These are phyloP conservation scores for Colletotrichum sp. DNA, from an alignment of 2,329 filamentous ascomycete species.

Conservation along the genomic window DNA sequence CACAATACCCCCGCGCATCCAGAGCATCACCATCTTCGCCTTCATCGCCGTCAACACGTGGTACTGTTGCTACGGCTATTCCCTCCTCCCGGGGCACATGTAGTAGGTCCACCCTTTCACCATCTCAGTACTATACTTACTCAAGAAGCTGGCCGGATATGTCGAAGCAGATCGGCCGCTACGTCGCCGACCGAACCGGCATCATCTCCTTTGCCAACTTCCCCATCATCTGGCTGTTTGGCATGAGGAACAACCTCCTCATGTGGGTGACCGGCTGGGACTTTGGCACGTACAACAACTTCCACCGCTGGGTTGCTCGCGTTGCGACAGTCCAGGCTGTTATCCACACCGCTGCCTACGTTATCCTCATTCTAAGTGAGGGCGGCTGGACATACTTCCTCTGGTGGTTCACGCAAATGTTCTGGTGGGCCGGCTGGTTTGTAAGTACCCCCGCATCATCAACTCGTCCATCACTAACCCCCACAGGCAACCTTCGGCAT, in stretches of 20 bases:
- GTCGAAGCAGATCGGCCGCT: constrained; percentile 50
- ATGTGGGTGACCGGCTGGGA: constrained; percentile 74
- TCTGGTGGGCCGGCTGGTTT: constrained; percentile 56
- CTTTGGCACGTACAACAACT: constrained; percentile 69
- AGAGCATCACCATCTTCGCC: constrained; percentile 41
- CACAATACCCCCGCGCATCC: constrained; percentile 48
- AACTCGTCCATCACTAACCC: neutral
- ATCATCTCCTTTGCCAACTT: constrained; percentile 69
- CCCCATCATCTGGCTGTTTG: constrained; percentile 70
- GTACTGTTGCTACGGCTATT: constrained; percentile 41
- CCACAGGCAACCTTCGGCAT: constrained; percentile 46
- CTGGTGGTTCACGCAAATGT: constrained; percentile 45
- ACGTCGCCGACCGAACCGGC: constrained; percentile 67
- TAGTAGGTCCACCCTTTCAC: constrained; percentile 36
- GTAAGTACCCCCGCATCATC: constrained; percentile 30
- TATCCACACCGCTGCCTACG: constrained; percentile 67
- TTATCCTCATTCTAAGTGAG: constrained; percentile 45
- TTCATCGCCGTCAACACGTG: constrained; percentile 45
- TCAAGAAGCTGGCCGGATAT: constrained; percentile 35
- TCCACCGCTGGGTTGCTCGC: constrained; percentile 71
- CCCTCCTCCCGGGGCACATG: constrained; percentile 39
- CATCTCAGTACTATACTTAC: neutral
- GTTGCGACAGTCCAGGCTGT: constrained; percentile 67
- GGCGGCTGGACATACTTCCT: constrained; percentile 41
- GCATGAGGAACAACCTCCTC: constrained; percentile 69